Evolutionary conservation across 2,329 filamentous ascomycete species (phyloP).

Genomic region (Ceratocystis alfenasii): DNA sequence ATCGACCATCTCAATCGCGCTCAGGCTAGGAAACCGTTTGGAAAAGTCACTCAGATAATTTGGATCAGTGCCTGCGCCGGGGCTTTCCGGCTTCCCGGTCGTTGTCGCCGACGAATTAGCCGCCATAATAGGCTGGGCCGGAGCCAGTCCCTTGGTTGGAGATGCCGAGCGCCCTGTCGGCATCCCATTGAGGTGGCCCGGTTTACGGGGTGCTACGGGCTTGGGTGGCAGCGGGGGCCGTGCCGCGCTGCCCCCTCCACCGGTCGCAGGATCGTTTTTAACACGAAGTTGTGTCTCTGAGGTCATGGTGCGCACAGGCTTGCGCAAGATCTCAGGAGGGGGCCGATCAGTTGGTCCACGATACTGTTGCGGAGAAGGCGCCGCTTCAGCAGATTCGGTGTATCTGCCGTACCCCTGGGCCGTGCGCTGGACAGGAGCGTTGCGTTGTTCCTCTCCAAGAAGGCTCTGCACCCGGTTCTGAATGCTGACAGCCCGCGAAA

Average conservation of each 20-base stretch:
- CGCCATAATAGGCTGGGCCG: constrained; percentile 32
- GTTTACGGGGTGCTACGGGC: constrained; percentile 50
- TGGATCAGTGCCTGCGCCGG: constrained; percentile 43
- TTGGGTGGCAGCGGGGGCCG: constrained; percentile 26
- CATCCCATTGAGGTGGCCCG: constrained; percentile 47
- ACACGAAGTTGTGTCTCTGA: constrained; percentile 24
- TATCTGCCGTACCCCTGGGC: constrained; percentile 85
- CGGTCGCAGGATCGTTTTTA: constrained; percentile 21
- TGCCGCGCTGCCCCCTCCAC: constrained; percentile 14
- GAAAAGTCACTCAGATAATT: constrained; percentile 63
- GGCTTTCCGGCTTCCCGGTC: no score
- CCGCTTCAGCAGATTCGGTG: constrained; percentile 41
- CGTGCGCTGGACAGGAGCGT: constrained; percentile 49
- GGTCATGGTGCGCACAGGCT: constrained; percentile 16
- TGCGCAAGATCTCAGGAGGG: constrained; percentile 16
- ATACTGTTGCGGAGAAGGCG: neutral
- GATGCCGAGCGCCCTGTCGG: constrained; percentile 34
- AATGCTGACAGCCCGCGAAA: constrained; percentile 66
- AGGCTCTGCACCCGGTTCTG: constrained; percentile 83
- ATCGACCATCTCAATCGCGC: constrained; percentile 80
- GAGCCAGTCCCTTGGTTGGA: constrained; percentile 27
- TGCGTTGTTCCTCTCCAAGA: constrained; percentile 61
- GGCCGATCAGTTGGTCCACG: neutral
- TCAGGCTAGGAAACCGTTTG: constrained; percentile 75
- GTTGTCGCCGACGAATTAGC: constrained; percentile 27